Base-by-base conservation (phyloP, 768 basidiomycete species). In the Russula sp. region DNA sequence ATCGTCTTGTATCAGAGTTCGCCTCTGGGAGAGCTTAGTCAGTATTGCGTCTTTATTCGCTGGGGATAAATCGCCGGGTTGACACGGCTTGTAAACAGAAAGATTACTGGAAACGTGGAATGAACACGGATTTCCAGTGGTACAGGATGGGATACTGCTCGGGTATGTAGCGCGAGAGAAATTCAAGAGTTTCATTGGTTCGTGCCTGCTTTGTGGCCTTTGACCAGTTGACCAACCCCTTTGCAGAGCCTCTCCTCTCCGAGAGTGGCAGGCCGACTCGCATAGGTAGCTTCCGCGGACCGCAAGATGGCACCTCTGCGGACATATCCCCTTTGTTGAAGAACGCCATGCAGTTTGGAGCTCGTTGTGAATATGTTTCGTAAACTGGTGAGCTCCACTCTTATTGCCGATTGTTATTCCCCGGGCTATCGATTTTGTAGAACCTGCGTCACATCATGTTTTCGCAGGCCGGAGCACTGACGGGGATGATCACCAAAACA, bases 291-390 rank as follows among this genome's bases (percentile, higher is more conserved):
- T 62, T 63, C 42, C 22, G 29, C 18, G 49, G 18, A 1, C 36
- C 32, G 14, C 57, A 53, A 14, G 47, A 54, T 0, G 41, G 46
- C 14, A 52, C 54, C 14, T 54, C 29, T 29, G 47, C 52, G 4
- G 70, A 78, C 61, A 68, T 79, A 22, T 73, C 76, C 1, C 42
- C 68, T 0, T 63, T 75, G 20, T 65, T 78, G 22, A 77, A 79
- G 46, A 71, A 81, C 48, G 78, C 83, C 0, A 73, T 85, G 52
- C 83, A 86, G 61, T 75, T 89, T 84, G 69, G 86, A 88, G 65
- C 74, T 87, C 10, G 84, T 88, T 14, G 86, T 88, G 32, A 81
- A 76, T 67, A 85, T 86, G 81, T 88, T 88, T 75, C 87, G 87
- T 71, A 87, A 84, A 73, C 71, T 89, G 70, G 87, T 85, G 45